Conservation (phyloP, 108 stramenopile genomes). For the Nannochloropsis gaditana region DNA sequence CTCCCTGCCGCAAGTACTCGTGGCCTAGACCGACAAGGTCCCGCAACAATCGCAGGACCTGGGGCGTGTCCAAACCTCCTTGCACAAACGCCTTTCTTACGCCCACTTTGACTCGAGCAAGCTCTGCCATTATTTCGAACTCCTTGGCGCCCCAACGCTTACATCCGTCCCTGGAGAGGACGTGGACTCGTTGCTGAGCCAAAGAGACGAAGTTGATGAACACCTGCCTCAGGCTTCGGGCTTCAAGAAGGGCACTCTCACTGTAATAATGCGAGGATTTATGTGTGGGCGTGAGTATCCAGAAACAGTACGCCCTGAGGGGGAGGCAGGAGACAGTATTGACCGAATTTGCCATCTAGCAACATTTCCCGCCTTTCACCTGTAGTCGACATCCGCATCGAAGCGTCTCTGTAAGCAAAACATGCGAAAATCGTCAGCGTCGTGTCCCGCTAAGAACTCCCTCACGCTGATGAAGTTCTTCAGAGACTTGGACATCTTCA, state of each 20-base stretch:
- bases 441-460: constrained; percentile 30
- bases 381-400: constrained; percentile 23
- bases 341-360: too few species aligned
- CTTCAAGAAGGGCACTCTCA: not conserved
- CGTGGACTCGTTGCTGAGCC: not conserved
- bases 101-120: not conserved
- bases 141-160: not conserved
- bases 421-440: constrained; percentile 52
- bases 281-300: not conserved
- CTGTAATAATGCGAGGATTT: not conserved
- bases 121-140: not conserved
- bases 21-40: not conserved
- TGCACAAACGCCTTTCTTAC: not conserved
- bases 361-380: too few species aligned
- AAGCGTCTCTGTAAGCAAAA: constrained; percentile 53
- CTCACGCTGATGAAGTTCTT: constrained; percentile 49
- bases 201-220: not conserved
- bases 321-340: too few species aligned
- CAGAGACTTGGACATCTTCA: constrained; percentile 47
- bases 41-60: not conserved
- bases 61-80: not conserved
- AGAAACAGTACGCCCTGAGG: not conserved
- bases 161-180: not conserved
- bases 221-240: not conserved
- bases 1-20: not conserved